Conservation (phyloP, 495 filamentous ascomycete genomes). For the Darksidea phi region DNA sequence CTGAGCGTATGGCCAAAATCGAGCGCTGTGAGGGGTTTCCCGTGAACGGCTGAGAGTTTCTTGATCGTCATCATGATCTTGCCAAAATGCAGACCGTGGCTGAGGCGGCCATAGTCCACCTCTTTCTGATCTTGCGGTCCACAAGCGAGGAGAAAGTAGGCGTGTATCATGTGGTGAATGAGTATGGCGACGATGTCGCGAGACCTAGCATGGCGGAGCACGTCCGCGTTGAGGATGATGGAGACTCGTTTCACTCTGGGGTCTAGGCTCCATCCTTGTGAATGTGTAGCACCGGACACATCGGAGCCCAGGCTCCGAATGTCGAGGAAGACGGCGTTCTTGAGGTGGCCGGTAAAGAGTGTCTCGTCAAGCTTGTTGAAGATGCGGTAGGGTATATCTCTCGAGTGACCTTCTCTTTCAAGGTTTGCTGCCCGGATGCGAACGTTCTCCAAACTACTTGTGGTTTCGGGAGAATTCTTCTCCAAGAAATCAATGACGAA, state of each 20-base stretch:
- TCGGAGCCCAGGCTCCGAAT: conserved; percentile 9
- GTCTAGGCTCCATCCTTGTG: conserved; percentile 13
- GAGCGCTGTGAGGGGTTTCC: conserved; percentile 15
- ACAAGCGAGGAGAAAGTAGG: conserved; percentile 33
- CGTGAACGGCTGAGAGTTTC: conserved; percentile 9
- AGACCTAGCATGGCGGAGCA: conserved; percentile 3
- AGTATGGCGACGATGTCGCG: conserved; percentile 25
- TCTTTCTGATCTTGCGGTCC: conserved; percentile 18
- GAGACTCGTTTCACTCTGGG: conserved; percentile 17
- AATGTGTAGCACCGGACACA: conserved; percentile 29
- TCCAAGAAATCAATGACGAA: conserved; percentile 32
- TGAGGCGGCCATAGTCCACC: conserved; percentile 21
- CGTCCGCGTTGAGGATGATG: conserved; percentile 24
- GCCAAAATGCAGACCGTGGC: conserved; percentile 30
- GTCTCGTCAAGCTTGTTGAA: conserved; percentile 26
- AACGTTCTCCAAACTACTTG: conserved; percentile 8
- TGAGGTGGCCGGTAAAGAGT: conserved; percentile 29
- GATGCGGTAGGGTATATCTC: conserved; percentile 15
- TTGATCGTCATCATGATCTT: conserved; percentile 34
- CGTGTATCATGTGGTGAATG: conserved; percentile 40
- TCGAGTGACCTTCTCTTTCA: not conserved
- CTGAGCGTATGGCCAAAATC: conserved; percentile 26
- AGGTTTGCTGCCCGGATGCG: conserved; percentile 1
- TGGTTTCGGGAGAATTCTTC: conserved; percentile 10
- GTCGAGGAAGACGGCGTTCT: conserved; percentile 26